These are phyloP conservation scores for Hyaloscypha bicolor DNA, from an alignment of 495 filamentous ascomycete species.

Conservation along the genomic window DNA sequence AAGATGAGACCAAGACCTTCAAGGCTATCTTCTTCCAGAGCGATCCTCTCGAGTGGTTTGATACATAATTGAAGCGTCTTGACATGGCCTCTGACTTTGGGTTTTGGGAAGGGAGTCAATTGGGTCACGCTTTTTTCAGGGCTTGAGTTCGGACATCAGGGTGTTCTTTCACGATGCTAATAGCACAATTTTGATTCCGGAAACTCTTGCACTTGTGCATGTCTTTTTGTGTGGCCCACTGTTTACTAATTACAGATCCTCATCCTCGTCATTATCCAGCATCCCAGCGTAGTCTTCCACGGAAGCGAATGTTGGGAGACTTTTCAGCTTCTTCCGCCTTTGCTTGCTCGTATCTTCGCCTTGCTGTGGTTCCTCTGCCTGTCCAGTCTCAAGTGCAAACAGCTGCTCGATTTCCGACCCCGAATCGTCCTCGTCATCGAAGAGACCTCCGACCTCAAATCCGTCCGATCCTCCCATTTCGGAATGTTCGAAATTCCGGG, in stretches of 20 bases:
- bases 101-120: neutral
- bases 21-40: constrained; percentile 54
- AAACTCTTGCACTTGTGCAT: neutral
- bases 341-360: constrained; percentile 52
- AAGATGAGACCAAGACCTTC: constrained; percentile 47
- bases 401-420: constrained; percentile 48
- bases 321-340: constrained; percentile 82
- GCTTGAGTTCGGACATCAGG: neutral
- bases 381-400: constrained; percentile 30
- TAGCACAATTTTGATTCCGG: neutral
- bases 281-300: constrained; percentile 91
- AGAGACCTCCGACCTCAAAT: constrained; percentile 47
- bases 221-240: neutral
- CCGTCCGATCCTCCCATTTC: constrained; percentile 42
- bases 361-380: constrained; percentile 35
- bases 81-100: neutral
- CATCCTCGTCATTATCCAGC: constrained; percentile 69
- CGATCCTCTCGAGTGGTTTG: constrained; percentile 60
- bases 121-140: constrained; percentile 7
- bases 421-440: constrained; percentile 56
- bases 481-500: constrained; percentile 45
- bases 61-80: constrained; percentile 40
- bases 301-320: constrained; percentile 88
- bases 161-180: neutral
- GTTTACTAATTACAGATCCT: constrained; percentile 19